Evolutionary conservation across 2,329 filamentous ascomycete genomes (phyloP).

Genomic region (Metarhizium humberi): DNA sequence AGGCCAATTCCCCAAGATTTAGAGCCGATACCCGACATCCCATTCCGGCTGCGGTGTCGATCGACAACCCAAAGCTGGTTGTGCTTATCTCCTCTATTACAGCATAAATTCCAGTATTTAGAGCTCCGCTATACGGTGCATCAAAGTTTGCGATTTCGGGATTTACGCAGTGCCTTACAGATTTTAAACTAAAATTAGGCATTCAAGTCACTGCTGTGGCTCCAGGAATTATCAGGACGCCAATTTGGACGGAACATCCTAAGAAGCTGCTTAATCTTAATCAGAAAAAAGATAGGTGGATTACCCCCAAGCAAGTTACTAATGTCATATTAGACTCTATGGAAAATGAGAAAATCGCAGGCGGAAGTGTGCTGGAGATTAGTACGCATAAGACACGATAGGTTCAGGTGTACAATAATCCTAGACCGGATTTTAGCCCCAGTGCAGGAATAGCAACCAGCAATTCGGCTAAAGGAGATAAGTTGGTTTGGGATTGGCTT

Average conservation of each 20-base stretch:
- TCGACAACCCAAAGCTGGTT: constrained; percentile 23
- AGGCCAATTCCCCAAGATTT: constrained; percentile 23
- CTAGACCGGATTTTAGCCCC: constrained; percentile 23
- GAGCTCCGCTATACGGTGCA: constrained; percentile 28
- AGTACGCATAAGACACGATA: constrained; percentile 19
- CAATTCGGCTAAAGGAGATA: constrained; percentile 16
- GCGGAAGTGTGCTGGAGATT: constrained; percentile 34
- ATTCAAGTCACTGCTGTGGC: constrained; percentile 35
- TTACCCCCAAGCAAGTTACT: constrained; percentile 32
- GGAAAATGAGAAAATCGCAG: constrained; percentile 21
- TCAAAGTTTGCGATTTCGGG: constrained; percentile 29
- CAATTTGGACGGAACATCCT: constrained; percentile 34
- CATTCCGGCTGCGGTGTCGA: constrained; percentile 12
- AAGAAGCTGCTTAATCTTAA: constrained; percentile 32
- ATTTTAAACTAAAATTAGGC: constrained; percentile 20
- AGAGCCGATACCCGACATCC: background rate
- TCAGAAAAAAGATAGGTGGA: constrained; percentile 25
- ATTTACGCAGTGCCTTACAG: constrained; percentile 30
- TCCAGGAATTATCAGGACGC: constrained; percentile 34
- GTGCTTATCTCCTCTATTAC: constrained; percentile 29
- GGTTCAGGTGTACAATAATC: constrained; percentile 27
- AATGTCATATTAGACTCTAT: constrained; percentile 32
- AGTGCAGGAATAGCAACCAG: constrained; percentile 19
- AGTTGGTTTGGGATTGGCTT: constrained; percentile 15
- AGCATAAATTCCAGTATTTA: constrained; percentile 23